Evolutionary conservation across 2,329 filamentous ascomycete species (phyloP).

Genomic region (Aspergillus calidoustus): DNA sequence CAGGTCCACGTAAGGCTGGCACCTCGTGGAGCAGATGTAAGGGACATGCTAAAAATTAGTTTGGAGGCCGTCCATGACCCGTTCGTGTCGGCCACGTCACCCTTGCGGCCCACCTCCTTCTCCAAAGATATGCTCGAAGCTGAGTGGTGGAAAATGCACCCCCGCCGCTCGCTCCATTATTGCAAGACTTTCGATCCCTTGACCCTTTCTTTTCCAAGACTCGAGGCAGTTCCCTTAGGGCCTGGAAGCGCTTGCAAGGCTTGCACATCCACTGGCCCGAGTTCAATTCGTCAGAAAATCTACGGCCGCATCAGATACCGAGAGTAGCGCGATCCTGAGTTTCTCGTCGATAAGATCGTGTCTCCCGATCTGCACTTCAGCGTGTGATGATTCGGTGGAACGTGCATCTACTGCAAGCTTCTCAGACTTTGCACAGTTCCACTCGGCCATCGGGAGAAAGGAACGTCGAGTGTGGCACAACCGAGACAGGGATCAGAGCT

Average conservation of each 20-base stretch:
- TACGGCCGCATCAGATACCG: background rate
- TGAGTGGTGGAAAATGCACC: background rate
- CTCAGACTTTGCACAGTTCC: background rate
- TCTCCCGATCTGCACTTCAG: background rate
- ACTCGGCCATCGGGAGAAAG: slow-evolving; percentile 7
- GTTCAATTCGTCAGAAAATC: background rate
- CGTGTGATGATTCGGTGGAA: background rate
- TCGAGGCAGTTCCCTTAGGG: no score
- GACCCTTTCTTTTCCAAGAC: background rate
- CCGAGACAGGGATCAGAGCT: background rate
- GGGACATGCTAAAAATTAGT: background rate
- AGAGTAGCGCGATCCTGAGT: background rate
- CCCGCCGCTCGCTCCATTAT: background rate
- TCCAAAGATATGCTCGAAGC: no score
- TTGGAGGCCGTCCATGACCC: background rate
- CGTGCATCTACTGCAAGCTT: background rate
- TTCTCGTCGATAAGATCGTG: background rate
- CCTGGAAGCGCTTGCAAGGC: no score
- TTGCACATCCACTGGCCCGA: background rate
- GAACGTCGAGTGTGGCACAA: background rate
- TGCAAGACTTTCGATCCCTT: background rate
- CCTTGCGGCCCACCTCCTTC: no score
- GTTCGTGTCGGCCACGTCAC: background rate
- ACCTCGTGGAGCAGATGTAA: background rate
- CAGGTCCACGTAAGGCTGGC: no score